Evolutionary conservation across 306 rosid genomes (phyloP).

Genomic region (Dalbergia cochinchinensis): DNA sequence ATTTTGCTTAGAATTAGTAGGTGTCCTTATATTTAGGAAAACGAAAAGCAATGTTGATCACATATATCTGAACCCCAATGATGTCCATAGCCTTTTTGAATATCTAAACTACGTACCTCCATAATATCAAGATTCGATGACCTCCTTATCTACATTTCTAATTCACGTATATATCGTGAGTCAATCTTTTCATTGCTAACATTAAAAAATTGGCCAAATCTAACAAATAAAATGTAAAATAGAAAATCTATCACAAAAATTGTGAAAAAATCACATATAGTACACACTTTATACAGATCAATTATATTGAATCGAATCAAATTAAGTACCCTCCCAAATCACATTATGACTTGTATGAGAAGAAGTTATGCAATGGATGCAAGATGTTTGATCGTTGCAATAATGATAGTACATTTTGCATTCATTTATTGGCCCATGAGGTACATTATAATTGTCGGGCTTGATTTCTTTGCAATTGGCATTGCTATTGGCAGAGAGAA

Average conservation of each 20-base stretch:
- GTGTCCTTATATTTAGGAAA: conserved; percentile 57
- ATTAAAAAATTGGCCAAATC: background rate
- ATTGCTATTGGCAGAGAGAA: background rate
- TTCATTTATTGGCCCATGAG: conserved; percentile 45
- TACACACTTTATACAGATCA: background rate
- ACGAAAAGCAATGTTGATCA: conserved; percentile 62
- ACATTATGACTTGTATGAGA: conserved; percentile 49
- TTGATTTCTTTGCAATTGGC: background rate
- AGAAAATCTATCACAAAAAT: background rate
- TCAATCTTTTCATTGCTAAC: background rate
- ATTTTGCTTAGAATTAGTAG: conserved; percentile 4
- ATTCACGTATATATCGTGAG: background rate
- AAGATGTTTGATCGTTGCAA: conserved; percentile 50
- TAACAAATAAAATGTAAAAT: background rate
- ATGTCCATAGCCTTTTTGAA: conserved; percentile 52
- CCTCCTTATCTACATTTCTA: conserved; percentile 58
- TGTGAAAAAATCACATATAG: too few relatives aligned
- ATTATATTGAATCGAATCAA: background rate
- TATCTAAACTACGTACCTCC: conserved; percentile 41
- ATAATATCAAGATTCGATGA: conserved; percentile 66
- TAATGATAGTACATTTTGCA: conserved; percentile 65
- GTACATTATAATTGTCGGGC: conserved; percentile 44
- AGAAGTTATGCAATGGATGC: conserved; percentile 50
- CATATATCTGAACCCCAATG: conserved; percentile 57
- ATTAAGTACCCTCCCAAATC: conserved; percentile 51